Conservation (phyloP, 2,329 filamentous ascomycete species). For the Cordyceps cateniannulata region DNA sequence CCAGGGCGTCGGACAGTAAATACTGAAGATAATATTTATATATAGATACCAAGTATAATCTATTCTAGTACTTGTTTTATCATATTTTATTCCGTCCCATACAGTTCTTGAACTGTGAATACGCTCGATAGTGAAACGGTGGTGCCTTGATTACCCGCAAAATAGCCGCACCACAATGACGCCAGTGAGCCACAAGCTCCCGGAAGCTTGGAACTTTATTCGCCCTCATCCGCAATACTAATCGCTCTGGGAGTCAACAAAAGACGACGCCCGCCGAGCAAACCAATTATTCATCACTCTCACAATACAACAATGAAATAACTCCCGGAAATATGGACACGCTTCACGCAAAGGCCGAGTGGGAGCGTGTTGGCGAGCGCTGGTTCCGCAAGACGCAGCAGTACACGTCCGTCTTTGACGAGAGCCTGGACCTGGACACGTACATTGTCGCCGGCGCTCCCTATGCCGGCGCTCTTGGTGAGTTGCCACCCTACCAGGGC, state of each 20-base stretch:
- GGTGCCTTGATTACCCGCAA: neutral
- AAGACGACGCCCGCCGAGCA: neutral
- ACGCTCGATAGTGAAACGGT: neutral
- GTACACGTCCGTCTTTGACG: conserved; percentile 89
- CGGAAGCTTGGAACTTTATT: neutral
- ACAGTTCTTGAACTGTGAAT: no score
- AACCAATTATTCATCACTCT: no score
- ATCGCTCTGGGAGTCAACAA: neutral
- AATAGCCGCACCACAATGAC: conserved; percentile 9
- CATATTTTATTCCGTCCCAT: no score
- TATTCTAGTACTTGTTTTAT: no score
- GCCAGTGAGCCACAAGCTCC: neutral
- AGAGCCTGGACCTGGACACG: conserved; percentile 90
- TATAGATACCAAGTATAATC: no score
- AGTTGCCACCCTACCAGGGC: conserved; percentile 20
- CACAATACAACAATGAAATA: conserved; percentile 25
- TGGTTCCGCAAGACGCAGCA: conserved; percentile 95
- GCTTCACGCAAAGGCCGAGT: conserved; percentile 71
- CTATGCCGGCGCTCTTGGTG: conserved; percentile 90
- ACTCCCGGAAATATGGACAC: conserved; percentile 41
- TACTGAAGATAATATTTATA: no score
- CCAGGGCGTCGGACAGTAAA: no score
- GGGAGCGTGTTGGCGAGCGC: conserved; percentile 86
- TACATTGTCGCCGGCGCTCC: conserved; percentile 87
- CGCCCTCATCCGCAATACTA: neutral